These are phyloP conservation scores for Microcera coccophila DNA, from an alignment of 2,329 filamentous ascomycete species.

Conservation along the genomic window DNA sequence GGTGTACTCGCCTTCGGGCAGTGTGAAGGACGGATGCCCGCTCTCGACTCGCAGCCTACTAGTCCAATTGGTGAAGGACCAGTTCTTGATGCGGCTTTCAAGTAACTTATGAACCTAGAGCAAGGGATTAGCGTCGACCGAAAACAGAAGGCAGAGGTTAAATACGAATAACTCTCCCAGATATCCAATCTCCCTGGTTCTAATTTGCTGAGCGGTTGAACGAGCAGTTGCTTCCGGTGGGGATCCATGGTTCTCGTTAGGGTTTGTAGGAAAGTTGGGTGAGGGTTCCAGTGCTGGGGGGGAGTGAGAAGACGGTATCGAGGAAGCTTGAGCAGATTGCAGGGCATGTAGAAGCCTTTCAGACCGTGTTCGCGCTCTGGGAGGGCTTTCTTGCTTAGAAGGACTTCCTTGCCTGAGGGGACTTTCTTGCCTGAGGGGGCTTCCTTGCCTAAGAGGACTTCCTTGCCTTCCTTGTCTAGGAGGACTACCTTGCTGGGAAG, in stretches of 20 bases:
- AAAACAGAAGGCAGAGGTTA: neutral
- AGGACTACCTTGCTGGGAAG: too few species aligned
- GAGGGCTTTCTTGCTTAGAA: neutral
- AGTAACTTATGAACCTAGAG: constrained; percentile 6
- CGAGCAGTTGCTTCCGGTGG: too few species aligned
- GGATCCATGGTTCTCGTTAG: too few species aligned
- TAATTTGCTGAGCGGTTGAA: constrained; percentile 2
- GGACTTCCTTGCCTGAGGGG: too few species aligned
- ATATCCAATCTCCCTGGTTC: constrained; percentile 4
- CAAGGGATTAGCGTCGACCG: too few species aligned
- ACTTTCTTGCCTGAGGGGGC: too few species aligned
- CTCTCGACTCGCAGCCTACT: constrained; percentile 7
- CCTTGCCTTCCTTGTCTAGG: too few species aligned
- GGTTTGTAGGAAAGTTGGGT: too few species aligned
- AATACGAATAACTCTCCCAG: constrained; percentile 6
- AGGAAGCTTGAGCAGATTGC: neutral
- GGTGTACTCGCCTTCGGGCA: constrained; percentile 1
- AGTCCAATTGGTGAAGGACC: constrained; percentile 9
- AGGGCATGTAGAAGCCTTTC: constrained; percentile 1
- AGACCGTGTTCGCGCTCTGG: neutral
- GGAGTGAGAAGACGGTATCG: neutral
- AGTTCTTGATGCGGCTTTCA: constrained; percentile 2
- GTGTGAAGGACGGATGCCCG: constrained; percentile 3
- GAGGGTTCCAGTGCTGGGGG: too few species aligned
- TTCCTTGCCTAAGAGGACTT: too few species aligned